Evolutionary conservation across 2,329 filamentous ascomycete species (phyloP).

Genomic region (Cucurbitaria berberidis): DNA sequence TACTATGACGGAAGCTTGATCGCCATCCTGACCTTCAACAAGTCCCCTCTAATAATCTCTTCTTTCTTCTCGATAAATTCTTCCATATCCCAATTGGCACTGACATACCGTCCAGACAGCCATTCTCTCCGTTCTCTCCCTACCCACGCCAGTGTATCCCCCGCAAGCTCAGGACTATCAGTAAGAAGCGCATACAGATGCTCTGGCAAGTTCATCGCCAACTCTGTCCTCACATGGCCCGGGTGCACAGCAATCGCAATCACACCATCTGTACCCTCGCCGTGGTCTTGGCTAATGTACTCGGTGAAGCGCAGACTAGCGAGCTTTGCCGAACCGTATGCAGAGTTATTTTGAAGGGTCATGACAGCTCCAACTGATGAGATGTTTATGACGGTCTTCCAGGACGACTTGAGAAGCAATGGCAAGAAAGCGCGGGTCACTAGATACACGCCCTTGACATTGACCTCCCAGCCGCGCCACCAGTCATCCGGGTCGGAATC

Average conservation of each 20-base stretch:
- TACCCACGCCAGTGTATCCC: constrained; percentile 35
- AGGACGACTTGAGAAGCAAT: constrained; percentile 43
- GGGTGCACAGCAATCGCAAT: constrained; percentile 32
- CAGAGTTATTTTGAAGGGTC: constrained; percentile 8
- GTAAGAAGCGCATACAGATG: constrained; percentile 6
- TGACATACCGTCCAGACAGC: constrained; percentile 36
- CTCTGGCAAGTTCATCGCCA: constrained; percentile 14
- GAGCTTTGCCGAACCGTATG: constrained; percentile 58
- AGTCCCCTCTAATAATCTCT: constrained; percentile 19
- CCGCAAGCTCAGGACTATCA: constrained; percentile 37
- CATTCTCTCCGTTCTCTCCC: constrained; percentile 31
- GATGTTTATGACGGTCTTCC: constrained; percentile 52
- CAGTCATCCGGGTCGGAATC: constrained; percentile 49
- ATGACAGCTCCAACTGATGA: constrained; percentile 51
- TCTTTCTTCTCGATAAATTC: constrained; percentile 27
- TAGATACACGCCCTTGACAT: constrained; percentile 57
- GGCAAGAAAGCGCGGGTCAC: constrained; percentile 54
- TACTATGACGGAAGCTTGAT: constrained; percentile 10
- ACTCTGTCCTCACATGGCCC: constrained; percentile 25
- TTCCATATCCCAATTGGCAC: constrained; percentile 37
- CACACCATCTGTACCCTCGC: constrained; percentile 20
- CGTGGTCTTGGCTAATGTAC: constrained; percentile 53
- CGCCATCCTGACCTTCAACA: constrained; percentile 21
- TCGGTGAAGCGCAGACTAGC: constrained; percentile 59
- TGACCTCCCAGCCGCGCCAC: constrained; percentile 56